These are phyloP conservation scores for Casuarina equisetifolia DNA, from an alignment of 306 rosid genomes.

Conservation along the genomic window DNA sequence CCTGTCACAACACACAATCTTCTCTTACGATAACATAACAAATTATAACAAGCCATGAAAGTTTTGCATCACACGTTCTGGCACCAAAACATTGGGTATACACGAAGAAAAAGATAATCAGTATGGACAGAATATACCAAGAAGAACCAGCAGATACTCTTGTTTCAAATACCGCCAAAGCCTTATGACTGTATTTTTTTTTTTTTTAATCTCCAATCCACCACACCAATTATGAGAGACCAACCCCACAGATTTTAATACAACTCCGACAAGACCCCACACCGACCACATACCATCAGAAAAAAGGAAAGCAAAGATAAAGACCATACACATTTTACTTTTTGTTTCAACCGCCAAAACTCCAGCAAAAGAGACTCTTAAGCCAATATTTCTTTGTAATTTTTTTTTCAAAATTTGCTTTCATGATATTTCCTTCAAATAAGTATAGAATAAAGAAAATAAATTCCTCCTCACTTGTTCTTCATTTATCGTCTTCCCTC, in stretches of 20 bases:
- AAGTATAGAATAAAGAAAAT: too few relatives aligned
- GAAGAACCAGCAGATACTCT: background rate
- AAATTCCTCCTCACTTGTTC: background rate
- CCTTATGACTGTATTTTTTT: background rate
- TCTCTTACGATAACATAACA: background rate
- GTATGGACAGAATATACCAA: background rate
- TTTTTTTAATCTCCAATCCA: background rate
- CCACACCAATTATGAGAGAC: background rate
- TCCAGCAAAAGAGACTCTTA: background rate
- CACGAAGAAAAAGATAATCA: background rate
- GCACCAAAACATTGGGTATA: background rate
- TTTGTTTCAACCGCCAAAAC: background rate
- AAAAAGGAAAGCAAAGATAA: background rate
- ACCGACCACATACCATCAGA: background rate
- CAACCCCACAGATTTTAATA: background rate
- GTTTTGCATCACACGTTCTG: background rate
- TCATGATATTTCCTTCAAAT: background rate
- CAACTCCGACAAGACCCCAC: slow-evolving; percentile 2
- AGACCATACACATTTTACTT: background rate
- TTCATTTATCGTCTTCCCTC: background rate
- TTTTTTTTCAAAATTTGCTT: background rate
- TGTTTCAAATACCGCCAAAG: background rate
- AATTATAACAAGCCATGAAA: background rate
- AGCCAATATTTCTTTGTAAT: background rate
- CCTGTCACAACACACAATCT: slow-evolving; percentile 40